phyloP scores from a whole-genome alignment of 2,329 filamentous ascomycete genomes.

The Fusarium verticillioides region DNA sequence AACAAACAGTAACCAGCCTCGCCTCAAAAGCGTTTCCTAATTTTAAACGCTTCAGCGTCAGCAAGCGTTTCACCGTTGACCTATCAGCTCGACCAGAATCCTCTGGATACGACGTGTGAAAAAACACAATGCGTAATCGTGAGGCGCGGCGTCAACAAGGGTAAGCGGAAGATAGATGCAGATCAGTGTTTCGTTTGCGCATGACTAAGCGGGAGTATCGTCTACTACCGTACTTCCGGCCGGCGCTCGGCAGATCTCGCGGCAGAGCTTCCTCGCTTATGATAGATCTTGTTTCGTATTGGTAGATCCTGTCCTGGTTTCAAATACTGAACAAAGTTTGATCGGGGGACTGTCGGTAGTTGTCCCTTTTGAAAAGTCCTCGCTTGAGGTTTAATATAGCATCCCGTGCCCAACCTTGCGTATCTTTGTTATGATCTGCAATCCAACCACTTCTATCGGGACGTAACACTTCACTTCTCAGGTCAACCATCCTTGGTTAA shows the following conservation, averaged over 20 bases:
- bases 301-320: not conserved
- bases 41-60: not conserved
- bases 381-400: rapidly evolving
- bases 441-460: not conserved
- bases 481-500: not conserved
- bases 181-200: not conserved
- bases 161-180: not conserved
- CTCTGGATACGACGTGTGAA: not conserved
- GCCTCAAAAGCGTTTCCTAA: not conserved
- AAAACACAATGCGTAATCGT: not conserved
- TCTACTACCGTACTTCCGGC: not conserved
- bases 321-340: not conserved
- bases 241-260: not conserved
- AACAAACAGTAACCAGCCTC: not conserved
- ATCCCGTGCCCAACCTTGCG: rapidly evolving
- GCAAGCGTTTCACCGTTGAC: not conserved
- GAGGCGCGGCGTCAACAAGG: not conserved
- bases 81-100: not conserved
- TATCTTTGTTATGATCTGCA: not conserved
- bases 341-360: rapidly evolving
- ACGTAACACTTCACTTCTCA: not conserved
- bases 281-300: not conserved
- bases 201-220: not conserved
- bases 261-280: not conserved
- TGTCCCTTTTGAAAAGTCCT: rapidly evolving